Conservation (phyloP, 1,284 basidiomycete species). For the Cryptococcus sp. region DNA sequence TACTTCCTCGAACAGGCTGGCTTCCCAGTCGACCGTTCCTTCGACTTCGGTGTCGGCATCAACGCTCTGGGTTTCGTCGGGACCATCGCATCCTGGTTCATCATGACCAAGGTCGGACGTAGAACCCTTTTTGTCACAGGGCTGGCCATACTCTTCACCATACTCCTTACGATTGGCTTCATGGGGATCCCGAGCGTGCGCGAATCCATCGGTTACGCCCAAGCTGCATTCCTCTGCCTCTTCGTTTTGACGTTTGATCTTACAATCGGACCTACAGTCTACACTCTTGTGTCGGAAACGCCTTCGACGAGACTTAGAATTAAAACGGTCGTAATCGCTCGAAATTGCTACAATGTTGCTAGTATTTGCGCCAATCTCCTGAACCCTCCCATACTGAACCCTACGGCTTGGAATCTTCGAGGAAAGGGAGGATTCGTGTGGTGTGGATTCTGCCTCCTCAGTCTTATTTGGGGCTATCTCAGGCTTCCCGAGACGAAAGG, state of each 20-base stretch:
- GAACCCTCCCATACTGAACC: neutral
- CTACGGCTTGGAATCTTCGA: conserved; percentile 3
- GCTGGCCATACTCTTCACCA: conserved; percentile 37
- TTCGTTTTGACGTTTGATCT: conserved; percentile 22
- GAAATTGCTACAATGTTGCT: too few relatives aligned
- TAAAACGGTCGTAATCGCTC: conserved; percentile 51
- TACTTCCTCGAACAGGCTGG: conserved; percentile 44
- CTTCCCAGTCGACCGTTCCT: conserved; percentile 36
- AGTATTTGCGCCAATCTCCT: too few relatives aligned
- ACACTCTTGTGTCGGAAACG: conserved; percentile 48
- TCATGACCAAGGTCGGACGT: conserved; percentile 43
- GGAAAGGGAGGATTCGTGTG: conserved; percentile 11
- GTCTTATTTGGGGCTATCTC: conserved; percentile 30
- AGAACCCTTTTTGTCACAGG: conserved; percentile 49
- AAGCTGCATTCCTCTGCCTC: conserved; percentile 31
- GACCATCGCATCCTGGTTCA: conserved; percentile 19
- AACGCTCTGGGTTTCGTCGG: conserved; percentile 18
- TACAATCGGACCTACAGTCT: too few relatives aligned
- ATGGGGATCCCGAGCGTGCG: conserved; percentile 19
- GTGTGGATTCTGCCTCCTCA: neutral
- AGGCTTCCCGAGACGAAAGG: conserved; percentile 45
- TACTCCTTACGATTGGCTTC: conserved; percentile 48
- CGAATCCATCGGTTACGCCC: conserved; percentile 22
- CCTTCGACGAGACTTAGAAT: conserved; percentile 48
- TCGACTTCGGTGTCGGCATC: conserved; percentile 41